Evolutionary conservation across 169 alveolate species (phyloP).

Genomic region (Cryptosporidium muris): DNA sequence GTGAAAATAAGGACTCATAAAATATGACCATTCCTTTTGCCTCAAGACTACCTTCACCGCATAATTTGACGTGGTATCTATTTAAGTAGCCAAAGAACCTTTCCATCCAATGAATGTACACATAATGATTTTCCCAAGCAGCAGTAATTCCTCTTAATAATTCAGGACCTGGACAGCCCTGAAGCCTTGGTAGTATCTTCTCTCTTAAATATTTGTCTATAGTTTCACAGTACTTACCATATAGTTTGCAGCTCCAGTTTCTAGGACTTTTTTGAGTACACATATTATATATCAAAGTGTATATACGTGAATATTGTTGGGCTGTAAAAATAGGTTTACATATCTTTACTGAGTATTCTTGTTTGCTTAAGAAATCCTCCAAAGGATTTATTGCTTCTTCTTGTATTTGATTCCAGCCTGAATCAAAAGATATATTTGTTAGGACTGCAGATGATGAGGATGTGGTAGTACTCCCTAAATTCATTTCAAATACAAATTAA

Average conservation of each 20-base stretch:
- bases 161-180: constrained; percentile 7
- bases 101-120: constrained; percentile 81
- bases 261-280: constrained; percentile 72
- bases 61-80: constrained; percentile 71
- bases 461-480: not conserved
- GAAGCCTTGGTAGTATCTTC: constrained; percentile 5
- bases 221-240: constrained; percentile 49
- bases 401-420: constrained; percentile 68
- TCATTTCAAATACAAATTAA: not conserved
- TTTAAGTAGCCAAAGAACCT: constrained; percentile 82
- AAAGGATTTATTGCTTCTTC: constrained; percentile 65
- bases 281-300: constrained; percentile 76
- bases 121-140: constrained; percentile 81
- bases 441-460: not conserved
- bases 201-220: constrained; percentile 45
- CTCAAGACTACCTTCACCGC: constrained; percentile 53
- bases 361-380: constrained; percentile 34
- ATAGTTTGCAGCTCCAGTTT: constrained; percentile 56
- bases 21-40: constrained; percentile 50
- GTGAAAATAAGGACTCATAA: constrained; percentile 25
- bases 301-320: constrained; percentile 73
- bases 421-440: constrained; percentile 47
- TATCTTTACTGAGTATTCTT: constrained; percentile 33
- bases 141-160: constrained; percentile 73
- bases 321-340: constrained; percentile 73